Evolutionary conservation across 2,329 filamentous ascomycete species (phyloP), one percentile per base, ranked within the genome.

Genomic region (Fusarium beomiforme): DNA sequence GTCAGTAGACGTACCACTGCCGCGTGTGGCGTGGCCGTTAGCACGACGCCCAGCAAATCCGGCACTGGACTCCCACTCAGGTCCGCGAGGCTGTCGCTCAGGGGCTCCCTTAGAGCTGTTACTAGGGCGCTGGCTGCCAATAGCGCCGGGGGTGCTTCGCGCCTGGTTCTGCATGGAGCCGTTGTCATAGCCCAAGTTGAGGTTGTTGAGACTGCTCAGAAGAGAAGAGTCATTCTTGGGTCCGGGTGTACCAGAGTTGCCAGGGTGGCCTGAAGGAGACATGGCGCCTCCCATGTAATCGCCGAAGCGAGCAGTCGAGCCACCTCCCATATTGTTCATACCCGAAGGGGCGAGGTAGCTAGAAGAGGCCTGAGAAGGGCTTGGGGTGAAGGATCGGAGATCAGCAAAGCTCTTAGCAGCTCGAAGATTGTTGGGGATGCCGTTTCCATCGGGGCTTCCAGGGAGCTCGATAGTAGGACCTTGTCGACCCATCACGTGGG

Each of bases 381-480:
- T 98, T 14, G 95, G 95, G 19, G 95, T 98, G 83, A 97, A 97
- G 2, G 95, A 97, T 71, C 95, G 92, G 70, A 99, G 85, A 79
- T 99, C 96, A 37, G 95, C 96, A 79, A 98, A 98, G 54, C 95
- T 98, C 85, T 98, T 98, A 69, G 95, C 96, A 31, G 93, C 93
- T 44, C 96, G 92, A 37, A 99, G 89, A 77, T 95, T 95, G 78
- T 93, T 92, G 50, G 92, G 89, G 34, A 91, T 90, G 31, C 84
- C 85, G 65, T 80, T 82, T 21, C 83, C 84, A 49, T 91, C 89
- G 21, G 89, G 93, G 77, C 93, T 95, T 72, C 93, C 93, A n/a
- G 95, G 90, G 63, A 96, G 90, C 78, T 95, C 93, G 39, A 98
- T 85, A n/a, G 95, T 94, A 33, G 93, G 93, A 31, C 92, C 91